These are phyloP conservation scores for Botryotinia calthae DNA, from an alignment of 2,329 filamentous ascomycete species.

Conservation along the genomic window DNA sequence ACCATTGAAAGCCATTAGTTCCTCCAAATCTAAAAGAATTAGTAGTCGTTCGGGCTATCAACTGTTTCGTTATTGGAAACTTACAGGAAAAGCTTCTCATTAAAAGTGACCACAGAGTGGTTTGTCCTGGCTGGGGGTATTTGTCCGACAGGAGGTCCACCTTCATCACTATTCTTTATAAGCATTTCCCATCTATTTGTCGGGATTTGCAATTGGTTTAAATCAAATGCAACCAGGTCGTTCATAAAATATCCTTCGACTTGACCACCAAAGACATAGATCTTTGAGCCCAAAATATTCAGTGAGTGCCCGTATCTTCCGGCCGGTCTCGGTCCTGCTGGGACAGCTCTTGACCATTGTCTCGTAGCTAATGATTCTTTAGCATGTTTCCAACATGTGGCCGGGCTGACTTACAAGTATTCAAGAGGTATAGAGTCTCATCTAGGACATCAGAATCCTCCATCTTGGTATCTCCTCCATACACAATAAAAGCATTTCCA, in stretches of 20 bases:
- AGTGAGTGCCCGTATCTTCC: constrained; percentile 94
- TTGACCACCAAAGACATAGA: constrained; percentile 96
- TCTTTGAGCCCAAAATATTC: constrained; percentile 94
- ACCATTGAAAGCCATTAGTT: constrained; percentile 94
- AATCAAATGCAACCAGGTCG: constrained; percentile 88
- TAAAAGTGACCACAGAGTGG: constrained; percentile 86
- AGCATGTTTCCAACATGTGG: constrained; percentile 21
- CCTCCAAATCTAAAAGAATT: constrained; percentile 74
- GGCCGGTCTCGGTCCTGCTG: constrained; percentile 78
- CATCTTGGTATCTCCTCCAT: constrained; percentile 96
- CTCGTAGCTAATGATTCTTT: constrained; percentile 67
- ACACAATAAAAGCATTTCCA: constrained; percentile 98
- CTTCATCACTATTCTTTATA: constrained; percentile 69
- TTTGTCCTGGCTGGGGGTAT: constrained; percentile 90
- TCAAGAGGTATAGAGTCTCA: constrained; percentile 92
- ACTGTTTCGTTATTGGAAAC: constrained; percentile 39
- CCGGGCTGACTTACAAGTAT: constrained; percentile 75
- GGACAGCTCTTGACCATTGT: constrained; percentile 94
- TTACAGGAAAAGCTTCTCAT: constrained; percentile 91
- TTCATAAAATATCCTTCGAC: constrained; percentile 99
- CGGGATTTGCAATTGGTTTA: constrained; percentile 89
- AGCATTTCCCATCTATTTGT: constrained; percentile 93
- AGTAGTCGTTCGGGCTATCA: constrained; percentile 19
- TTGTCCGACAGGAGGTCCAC: constrained; percentile 57
- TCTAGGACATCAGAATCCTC: constrained; percentile 89